These are phyloP conservation scores for Magnolia changhungtana DNA, from an alignment of 164 flowering plant genomes.

Conservation along the genomic window DNA sequence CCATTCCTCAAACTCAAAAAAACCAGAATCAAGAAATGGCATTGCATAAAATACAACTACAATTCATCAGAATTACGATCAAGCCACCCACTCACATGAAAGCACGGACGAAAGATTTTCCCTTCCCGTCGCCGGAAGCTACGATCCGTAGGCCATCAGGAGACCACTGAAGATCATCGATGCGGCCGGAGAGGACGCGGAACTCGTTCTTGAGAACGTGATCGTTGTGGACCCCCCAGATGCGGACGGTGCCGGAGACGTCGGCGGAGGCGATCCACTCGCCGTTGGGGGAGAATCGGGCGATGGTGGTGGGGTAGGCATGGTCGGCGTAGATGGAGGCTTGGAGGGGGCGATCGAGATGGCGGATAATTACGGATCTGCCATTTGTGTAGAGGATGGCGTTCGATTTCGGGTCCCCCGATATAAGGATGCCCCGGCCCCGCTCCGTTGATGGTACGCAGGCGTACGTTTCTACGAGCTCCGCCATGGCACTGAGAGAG, in stretches of 20 bases:
- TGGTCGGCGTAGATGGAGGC: constrained; percentile 80
- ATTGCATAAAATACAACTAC: neutral
- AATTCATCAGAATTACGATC: neutral
- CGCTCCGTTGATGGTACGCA: constrained; percentile 91
- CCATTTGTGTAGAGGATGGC: constrained; percentile 78
- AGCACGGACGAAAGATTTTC: constrained; percentile 86
- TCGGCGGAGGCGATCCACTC: constrained; percentile 99
- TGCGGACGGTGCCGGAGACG: constrained; percentile 80
- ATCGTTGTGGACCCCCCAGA: constrained; percentile 81
- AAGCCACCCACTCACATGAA: constrained; percentile 56
- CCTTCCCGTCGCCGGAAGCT: constrained; percentile 93
- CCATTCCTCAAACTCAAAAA: neutral
- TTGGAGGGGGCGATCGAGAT: constrained; percentile 68
- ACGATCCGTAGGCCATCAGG: constrained; percentile 82
- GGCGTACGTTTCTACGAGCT: constrained; percentile 75
- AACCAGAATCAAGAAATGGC: neutral
- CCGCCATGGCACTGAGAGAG: constrained; percentile 18
- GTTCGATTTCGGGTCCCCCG: constrained; percentile 78
- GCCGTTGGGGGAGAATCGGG: constrained; percentile 90
- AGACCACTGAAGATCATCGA: constrained; percentile 97
- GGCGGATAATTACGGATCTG: constrained; percentile 76
- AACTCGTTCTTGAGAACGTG: constrained; percentile 84
- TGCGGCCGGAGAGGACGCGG: constrained; percentile 80
- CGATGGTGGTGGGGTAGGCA: constrained; percentile 84
- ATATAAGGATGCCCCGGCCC: constrained; percentile 86